These are phyloP conservation scores for Kwoniella sp. DNA, from an alignment of 768 basidiomycete genomes.

Conservation along the genomic window DNA sequence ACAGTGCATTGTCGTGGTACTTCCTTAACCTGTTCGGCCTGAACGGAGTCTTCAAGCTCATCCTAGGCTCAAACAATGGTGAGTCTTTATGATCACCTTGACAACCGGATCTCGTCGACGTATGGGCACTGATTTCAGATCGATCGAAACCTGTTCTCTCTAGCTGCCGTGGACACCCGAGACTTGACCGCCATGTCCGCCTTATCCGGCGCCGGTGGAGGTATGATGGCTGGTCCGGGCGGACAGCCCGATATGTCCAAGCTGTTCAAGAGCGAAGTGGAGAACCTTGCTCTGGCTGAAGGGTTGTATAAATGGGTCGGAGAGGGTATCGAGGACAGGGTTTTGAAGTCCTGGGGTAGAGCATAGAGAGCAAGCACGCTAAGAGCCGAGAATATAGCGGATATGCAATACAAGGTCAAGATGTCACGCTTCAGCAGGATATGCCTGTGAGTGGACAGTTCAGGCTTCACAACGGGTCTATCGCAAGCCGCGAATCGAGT, in stretches of 20 bases:
- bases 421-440: too few relatives aligned
- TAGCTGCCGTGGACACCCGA: slow-evolving; percentile 77
- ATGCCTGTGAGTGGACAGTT: too few relatives aligned
- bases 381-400: too few relatives aligned
- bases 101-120: background rate
- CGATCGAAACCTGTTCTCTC: background rate
- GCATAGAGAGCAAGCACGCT: too few relatives aligned
- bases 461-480: too few relatives aligned
- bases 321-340: slow-evolving; percentile 73
- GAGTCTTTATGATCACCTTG: slow-evolving; percentile 46
- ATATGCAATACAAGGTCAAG: too few relatives aligned
- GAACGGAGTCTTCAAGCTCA: slow-evolving; percentile 90
- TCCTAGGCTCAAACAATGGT: slow-evolving; percentile 90
- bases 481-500: too few relatives aligned
- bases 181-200: slow-evolving; percentile 63
- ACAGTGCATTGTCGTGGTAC: slow-evolving; percentile 84
- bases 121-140: slow-evolving; percentile 17
- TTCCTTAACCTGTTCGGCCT: slow-evolving; percentile 98
- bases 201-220: slow-evolving; percentile 50
- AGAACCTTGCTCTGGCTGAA: slow-evolving; percentile 89
- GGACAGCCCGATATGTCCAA: slow-evolving; percentile 80
- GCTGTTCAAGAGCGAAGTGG: slow-evolving; percentile 84
- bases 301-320: slow-evolving; percentile 83
- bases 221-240: slow-evolving; percentile 57
- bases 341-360: slow-evolving; percentile 75